Base-by-base conservation (phyloP, 1,284 basidiomycete species). In the Rhodotorula sp. region DNA sequence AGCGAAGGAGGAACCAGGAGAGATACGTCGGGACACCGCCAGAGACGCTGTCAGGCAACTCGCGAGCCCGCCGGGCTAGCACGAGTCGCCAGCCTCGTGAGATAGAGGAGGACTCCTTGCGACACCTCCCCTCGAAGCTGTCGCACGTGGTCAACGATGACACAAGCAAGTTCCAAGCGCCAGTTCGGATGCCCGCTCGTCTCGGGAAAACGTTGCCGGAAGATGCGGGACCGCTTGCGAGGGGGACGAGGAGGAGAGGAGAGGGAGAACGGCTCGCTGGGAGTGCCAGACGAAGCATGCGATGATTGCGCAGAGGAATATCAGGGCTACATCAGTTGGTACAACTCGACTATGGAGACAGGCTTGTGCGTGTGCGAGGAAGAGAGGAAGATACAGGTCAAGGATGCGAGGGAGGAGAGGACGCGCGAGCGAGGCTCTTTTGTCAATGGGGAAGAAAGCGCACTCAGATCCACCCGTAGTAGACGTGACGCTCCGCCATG, bases 381-480 rank as follows among this genome's bases (percentile, higher is more conserved):
- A 40, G 28, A 26, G 15, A 26, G n/a, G 8, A 53, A 47, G 24
- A 55, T 40, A 40, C 26, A 20, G 26, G 40, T 44, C 13, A 44
- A 30, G 26, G 24, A 20, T 13, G 34, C 20, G 60, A 20, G 44
- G 44, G 26, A 24, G 48, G n/a, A 40, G 40, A 24, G 26, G 40
- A 37, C 7, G 13, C 7, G 37, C 40, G 40, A 34, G 34, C 40
- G 15, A 3, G 40, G 16, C 40, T 44, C 40, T 46, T 46, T 26
- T 30, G 20, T 31, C 2, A 30, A 47, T 5, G 6, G 34, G 13
- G 6, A 50, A 30, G 8, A 15, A 10, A 28, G 31, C 24, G 3
- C 13, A 22, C 8, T 47, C 28, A 70, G 50, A 66, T 70, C 68
- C 68, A 70, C 28, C 64, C 64, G 62, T 70, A 70, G 1, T 28